Evolutionary conservation across 2,329 filamentous ascomycete species (phyloP).

Genomic region (Pyricularia pennisetigena): DNA sequence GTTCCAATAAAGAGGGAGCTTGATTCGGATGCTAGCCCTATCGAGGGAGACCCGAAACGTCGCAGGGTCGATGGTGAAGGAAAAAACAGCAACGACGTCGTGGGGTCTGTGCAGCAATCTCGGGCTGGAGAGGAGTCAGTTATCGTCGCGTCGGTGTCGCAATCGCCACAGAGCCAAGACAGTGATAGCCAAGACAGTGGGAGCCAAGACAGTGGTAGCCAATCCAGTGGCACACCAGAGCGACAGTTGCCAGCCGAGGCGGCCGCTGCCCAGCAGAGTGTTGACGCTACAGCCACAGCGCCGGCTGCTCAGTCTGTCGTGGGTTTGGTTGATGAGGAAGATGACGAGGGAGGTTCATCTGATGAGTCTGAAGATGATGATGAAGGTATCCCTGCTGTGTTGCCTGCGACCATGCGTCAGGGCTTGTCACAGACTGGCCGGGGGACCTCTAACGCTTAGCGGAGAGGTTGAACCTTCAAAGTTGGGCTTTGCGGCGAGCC

Average conservation of each 20-base stretch:
- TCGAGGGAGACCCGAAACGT: slow-evolving; percentile 17
- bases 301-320: neutral
- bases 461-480: neutral
- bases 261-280: neutral
- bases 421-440: slow-evolving; percentile 10
- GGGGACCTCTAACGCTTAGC: neutral
- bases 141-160: neutral
- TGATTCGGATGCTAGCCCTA: slow-evolving; percentile 1
- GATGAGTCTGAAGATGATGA: slow-evolving; percentile 19
- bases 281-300: neutral
- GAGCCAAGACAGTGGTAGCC: neutral
- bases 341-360: slow-evolving; percentile 11
- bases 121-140: neutral
- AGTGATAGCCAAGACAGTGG: neutral
- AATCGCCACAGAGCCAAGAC: neutral
- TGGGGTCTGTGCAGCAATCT: neutral
- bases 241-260: neutral
- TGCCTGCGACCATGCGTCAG: slow-evolving; percentile 20
- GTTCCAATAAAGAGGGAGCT: slow-evolving; percentile 1
- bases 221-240: slow-evolving; percentile 2
- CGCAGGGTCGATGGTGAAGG: slow-evolving; percentile 9
- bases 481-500: neutral
- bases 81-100: neutral
- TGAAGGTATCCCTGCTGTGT: slow-evolving; percentile 22
- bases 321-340: neutral